Conservation (phyloP, 1,284 basidiomycete species). For the Apiotrichum domesticum region DNA sequence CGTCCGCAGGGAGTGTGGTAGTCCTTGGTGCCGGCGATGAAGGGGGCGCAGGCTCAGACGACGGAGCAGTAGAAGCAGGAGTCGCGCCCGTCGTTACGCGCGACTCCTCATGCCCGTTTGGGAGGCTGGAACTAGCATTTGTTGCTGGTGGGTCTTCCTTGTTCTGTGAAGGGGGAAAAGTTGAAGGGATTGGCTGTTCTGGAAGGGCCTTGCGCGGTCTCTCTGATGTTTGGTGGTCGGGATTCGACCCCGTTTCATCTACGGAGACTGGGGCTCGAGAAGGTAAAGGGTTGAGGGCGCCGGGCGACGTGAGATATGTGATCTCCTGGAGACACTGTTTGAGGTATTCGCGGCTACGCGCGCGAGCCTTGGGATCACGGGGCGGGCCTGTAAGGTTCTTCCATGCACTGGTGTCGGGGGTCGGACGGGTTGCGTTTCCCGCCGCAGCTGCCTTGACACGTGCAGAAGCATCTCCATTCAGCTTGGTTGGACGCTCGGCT, state of each 20-base stretch:
- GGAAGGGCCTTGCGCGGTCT: slow-evolving; percentile 39
- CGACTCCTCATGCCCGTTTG: slow-evolving; percentile 7
- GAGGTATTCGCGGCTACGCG: slow-evolving; percentile 90
- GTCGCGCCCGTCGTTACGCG: background rate
- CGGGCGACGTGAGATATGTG: slow-evolving; percentile 90
- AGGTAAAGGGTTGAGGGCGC: slow-evolving; percentile 93
- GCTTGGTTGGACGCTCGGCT: slow-evolving; percentile 16
- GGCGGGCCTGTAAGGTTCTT: slow-evolving; percentile 61
- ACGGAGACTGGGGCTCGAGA: slow-evolving; percentile 57
- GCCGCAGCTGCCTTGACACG: slow-evolving; percentile 19
- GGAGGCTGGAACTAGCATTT: background rate
- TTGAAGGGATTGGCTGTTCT: slow-evolving; percentile 27
- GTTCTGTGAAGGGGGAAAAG: background rate
- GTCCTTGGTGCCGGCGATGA: slow-evolving; percentile 31
- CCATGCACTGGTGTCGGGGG: slow-evolving; percentile 50
- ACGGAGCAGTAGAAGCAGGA: background rate
- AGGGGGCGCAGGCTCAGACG: slow-evolving; percentile 10
- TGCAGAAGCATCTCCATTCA: slow-evolving; percentile 29
- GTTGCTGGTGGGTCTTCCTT: background rate
- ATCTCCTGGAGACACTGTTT: slow-evolving; percentile 99
- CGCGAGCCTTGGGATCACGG: slow-evolving; percentile 85
- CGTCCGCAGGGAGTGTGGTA: slow-evolving; percentile 20
- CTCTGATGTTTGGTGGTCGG: slow-evolving; percentile 10
- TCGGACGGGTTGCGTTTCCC: slow-evolving; percentile 12
- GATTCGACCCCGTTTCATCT: slow-evolving; percentile 14